Percentiles rank a stretch among this genome's conserved stretches.
Conservation (phyloP, 2,329 filamentous ascomycete genomes). For the Peltaster fructicola region DNA sequence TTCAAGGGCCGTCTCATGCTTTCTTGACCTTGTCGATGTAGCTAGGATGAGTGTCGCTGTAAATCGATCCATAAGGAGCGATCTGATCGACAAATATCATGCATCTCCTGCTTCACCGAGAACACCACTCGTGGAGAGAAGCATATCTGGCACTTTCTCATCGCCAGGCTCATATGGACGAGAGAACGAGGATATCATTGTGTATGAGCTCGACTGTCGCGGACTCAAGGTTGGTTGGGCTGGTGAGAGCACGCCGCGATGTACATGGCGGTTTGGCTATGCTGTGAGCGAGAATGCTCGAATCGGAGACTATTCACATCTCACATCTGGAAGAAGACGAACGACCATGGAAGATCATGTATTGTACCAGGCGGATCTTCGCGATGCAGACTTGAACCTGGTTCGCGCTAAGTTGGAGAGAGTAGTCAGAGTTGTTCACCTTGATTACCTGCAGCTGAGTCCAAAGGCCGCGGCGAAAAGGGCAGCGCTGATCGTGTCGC, state of each 20-base stretch:
- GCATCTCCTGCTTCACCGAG: constrained; percentile 37
- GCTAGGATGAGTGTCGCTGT: too few relatives aligned
- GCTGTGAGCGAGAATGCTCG: constrained; percentile 18
- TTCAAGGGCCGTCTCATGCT: too few relatives aligned
- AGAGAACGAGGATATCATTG: constrained; percentile 65
- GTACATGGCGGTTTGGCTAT: constrained; percentile 44
- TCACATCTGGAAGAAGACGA: constrained; percentile 20
- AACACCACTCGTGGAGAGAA: constrained; percentile 44
- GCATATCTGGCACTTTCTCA: constrained; percentile 38
- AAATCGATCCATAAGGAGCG: too few relatives aligned
- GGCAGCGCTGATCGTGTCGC: constrained; percentile 58
- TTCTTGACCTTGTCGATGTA: too few relatives aligned
- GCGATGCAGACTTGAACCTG: constrained; percentile 55
- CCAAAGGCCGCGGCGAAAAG: constrained; percentile 48
- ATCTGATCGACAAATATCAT: too few relatives aligned
- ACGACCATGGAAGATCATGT: constrained; percentile 47
- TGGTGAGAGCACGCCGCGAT: constrained; percentile 58
- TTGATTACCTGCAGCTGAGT: constrained; percentile 55
- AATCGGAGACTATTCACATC: constrained; percentile 55
- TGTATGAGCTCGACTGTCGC: constrained; percentile 69
- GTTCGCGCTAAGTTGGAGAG: constrained; percentile 78
- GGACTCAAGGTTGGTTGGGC: constrained; percentile 71
- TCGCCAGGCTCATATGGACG: constrained; percentile 40
- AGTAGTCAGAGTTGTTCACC: constrained; percentile 62
- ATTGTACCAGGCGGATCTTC: constrained; percentile 63